Evolutionary conservation across 1,284 basidiomycete genomes (phyloP).

Genomic region (Cutaneotrichosporon sp.): DNA sequence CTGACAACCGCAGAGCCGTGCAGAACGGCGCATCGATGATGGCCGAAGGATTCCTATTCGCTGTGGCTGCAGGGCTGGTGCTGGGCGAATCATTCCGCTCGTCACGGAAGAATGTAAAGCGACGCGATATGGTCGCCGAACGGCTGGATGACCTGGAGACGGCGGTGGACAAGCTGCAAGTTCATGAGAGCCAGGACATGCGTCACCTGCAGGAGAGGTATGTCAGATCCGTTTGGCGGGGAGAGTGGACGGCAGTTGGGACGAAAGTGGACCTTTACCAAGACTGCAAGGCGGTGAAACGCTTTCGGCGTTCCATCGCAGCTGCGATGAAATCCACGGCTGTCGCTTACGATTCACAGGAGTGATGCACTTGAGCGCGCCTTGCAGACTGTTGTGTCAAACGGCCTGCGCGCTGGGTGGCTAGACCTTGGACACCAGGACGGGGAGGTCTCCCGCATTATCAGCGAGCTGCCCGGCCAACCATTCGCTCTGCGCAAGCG

Average conservation of each 20-base stretch:
- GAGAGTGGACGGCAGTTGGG: too few species aligned
- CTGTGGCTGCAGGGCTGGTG: constrained; percentile 69
- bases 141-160: constrained; percentile 55
- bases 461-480: constrained; percentile 15
- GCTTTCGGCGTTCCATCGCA: too few species aligned
- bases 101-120: constrained; percentile 65
- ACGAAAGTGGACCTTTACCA: too few species aligned
- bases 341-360: too few species aligned
- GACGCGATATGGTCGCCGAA: constrained; percentile 69
- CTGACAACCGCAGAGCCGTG: constrained; percentile 59
- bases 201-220: constrained; percentile 31
- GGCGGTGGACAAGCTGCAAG: constrained; percentile 48
- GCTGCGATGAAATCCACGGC: too few species aligned
- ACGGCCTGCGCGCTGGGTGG: constrained; percentile 65
- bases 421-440: constrained; percentile 33
- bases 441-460: constrained; percentile 24
- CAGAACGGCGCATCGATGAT: constrained; percentile 81
- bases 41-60: constrained; percentile 80
- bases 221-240: constrained; percentile 12
- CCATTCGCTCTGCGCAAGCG: constrained; percentile 12
- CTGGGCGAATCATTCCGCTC: constrained; percentile 72
- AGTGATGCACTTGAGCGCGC: constrained; percentile 57
- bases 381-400: constrained; percentile 64
- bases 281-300: too few species aligned
- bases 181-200: constrained; percentile 18